phyloP scores from a whole-genome alignment of 176 grass and related monocot genomes.

The Rhynchospora tenuis region DNA sequence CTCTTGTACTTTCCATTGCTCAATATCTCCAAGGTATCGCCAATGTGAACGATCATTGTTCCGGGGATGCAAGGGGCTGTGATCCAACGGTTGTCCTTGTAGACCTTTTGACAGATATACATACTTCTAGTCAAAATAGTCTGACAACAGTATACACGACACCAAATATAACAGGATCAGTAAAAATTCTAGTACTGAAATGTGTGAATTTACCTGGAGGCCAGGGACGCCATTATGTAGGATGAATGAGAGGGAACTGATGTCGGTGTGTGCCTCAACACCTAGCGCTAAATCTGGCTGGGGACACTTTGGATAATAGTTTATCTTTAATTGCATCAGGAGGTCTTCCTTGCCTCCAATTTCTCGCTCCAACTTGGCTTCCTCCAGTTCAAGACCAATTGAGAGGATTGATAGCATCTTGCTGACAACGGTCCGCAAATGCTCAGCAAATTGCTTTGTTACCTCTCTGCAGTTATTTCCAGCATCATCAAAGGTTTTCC shows the following conservation, averaged over 20 bases:
- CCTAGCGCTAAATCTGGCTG: conserved; percentile 79
- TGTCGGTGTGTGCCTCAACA: conserved; percentile 89
- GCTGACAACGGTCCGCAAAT: conserved; percentile 28
- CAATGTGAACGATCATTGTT: conserved; percentile 69
- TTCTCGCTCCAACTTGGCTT: conserved; percentile 27
- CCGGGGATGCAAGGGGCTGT: conserved; percentile 50
- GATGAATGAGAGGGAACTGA: conserved; percentile 84
- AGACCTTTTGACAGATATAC: conserved; percentile 32
- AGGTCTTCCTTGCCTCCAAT: conserved; percentile 37
- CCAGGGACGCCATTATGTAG: conserved; percentile 88
- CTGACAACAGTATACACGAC: neutral
- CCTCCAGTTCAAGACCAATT: conserved; percentile 35
- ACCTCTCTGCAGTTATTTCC: conserved; percentile 26
- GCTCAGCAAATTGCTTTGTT: conserved; percentile 34
- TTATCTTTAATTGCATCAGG: conserved; percentile 83
- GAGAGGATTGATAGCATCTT: conserved; percentile 68
- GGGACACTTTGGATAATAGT: conserved; percentile 89
- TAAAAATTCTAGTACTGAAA: neutral
- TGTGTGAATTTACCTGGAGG: conserved; percentile 22
- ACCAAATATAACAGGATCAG: neutral
- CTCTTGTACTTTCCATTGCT: conserved; percentile 80
- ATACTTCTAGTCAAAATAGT: neutral
- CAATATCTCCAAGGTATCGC: conserved; percentile 91
- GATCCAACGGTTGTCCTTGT: conserved; percentile 43
- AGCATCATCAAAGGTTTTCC: neutral